Percentiles rank a stretch among this genome's conserved stretches.
These are phyloP conservation scores for Chloranthus sessilifolius DNA, from an alignment of 164 flowering plant genomes.

Conservation along the genomic window DNA sequence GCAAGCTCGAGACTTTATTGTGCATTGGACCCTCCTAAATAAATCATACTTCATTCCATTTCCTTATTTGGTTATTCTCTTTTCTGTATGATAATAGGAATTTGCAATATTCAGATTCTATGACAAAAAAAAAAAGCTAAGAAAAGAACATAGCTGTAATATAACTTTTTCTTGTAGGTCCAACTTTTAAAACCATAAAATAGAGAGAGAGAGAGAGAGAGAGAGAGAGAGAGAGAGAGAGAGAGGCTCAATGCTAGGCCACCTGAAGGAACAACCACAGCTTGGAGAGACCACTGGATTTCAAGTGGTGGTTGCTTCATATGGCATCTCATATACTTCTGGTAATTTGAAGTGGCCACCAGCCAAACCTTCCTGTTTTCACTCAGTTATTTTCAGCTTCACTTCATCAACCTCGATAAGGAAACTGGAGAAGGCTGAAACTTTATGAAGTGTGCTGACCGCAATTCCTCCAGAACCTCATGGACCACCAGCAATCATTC, in stretches of 20 bases:
- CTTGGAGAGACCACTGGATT: slow-evolving; percentile 71
- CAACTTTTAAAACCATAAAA: background rate
- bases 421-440: slow-evolving; percentile 50
- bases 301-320: slow-evolving; percentile 74
- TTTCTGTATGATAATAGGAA: slow-evolving; percentile 11
- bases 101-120: slow-evolving; percentile 12
- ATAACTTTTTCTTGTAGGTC: too few relatives aligned
- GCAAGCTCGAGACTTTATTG: background rate
- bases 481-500: too few relatives aligned
- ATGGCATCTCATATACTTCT: slow-evolving; percentile 69
- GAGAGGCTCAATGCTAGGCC: slow-evolving; percentile 69
- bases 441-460: slow-evolving; percentile 43
- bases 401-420: slow-evolving; percentile 64
- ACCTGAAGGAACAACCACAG: slow-evolving; percentile 72
- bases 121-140: slow-evolving; percentile 9
- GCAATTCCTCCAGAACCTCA: slow-evolving; percentile 67
- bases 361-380: slow-evolving; percentile 63
- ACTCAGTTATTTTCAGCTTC: slow-evolving; percentile 42
- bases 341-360: slow-evolving; percentile 59
- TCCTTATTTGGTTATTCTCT: background rate
- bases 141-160: background rate
- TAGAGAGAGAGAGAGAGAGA: too few relatives aligned
- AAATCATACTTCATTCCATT: too few relatives aligned
- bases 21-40: slow-evolving; percentile 4
- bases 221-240: too few relatives aligned